These are phyloP conservation scores for Cryptosporidium xiaoi DNA, from an alignment of 169 alveolate genomes.

Conservation along the genomic window DNA sequence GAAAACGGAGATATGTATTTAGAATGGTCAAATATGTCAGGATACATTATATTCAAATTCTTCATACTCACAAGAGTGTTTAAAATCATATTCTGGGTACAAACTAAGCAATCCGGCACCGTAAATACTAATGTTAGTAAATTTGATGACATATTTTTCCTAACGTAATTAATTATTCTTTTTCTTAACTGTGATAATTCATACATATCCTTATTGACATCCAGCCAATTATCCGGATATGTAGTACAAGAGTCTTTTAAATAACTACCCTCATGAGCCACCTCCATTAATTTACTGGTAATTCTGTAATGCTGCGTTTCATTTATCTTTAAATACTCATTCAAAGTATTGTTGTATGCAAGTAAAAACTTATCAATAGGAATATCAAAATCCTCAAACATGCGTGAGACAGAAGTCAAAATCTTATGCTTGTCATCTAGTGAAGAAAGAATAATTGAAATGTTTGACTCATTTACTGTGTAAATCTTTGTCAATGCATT, in stretches of 20 bases:
- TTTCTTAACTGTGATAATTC: constrained; percentile 12
- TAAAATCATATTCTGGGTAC: constrained; percentile 5
- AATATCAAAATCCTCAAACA: constrained; percentile 35
- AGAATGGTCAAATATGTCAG: not conserved
- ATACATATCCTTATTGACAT: not conserved
- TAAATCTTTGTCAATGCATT: constrained; percentile 6
- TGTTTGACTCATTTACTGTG: not conserved
- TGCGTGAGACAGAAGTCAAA: constrained; percentile 11
- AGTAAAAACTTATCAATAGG: constrained; percentile 19
- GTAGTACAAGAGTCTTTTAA: constrained; percentile 19
- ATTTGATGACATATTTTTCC: constrained; percentile 42
- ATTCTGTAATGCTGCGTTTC: constrained; percentile 28
- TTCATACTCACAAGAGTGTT: constrained; percentile 10
- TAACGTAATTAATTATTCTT: constrained; percentile 9
- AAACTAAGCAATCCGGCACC: not conserved
- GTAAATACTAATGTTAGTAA: constrained; percentile 32
- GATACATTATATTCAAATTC: constrained; percentile 6
- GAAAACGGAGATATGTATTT: constrained; percentile 15
- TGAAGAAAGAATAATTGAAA: constrained; percentile 16
- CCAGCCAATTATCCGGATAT: not conserved
- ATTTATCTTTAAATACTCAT: not conserved
- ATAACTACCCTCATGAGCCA: constrained; percentile 49
- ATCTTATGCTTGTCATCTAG: not conserved
- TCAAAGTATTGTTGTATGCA: constrained; percentile 1
- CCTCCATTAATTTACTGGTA: not conserved